A percentile compares a stretch with the other conserved stretches of the same genome.
These are phyloP conservation scores for Penicillium angulare DNA, from an alignment of 495 filamentous ascomycete species.

Conservation along the genomic window DNA sequence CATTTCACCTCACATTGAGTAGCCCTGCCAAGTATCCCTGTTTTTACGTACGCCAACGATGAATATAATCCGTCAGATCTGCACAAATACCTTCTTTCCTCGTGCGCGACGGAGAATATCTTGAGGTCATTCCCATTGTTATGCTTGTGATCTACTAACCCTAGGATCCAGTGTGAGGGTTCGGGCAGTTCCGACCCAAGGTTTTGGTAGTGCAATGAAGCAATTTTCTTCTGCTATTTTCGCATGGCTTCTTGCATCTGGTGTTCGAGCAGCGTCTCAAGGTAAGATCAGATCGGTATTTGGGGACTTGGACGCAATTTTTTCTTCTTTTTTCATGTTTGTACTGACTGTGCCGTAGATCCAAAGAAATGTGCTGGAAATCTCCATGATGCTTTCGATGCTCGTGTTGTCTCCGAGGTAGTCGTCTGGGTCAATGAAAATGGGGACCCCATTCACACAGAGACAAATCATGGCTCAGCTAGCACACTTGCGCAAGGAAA, in stretches of 20 bases:
- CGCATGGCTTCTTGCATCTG: constrained; percentile 14
- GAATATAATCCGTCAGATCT: constrained; percentile 27
- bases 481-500: constrained; percentile 4
- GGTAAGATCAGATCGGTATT: no score
- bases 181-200: constrained; percentile 1
- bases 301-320: neutral
- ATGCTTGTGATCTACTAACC: constrained; percentile 13
- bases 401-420: constrained; percentile 43
- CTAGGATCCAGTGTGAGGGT: constrained; percentile 5
- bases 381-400: constrained; percentile 6
- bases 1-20: constrained; percentile 14
- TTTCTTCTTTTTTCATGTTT: neutral
- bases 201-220: constrained; percentile 17
- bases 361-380: neutral
- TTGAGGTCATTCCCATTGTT: constrained; percentile 11
- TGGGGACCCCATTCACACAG: constrained; percentile 48
- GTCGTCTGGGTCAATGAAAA: constrained; percentile 65
- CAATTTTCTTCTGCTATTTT: constrained; percentile 13
- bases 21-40: constrained; percentile 15
- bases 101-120: constrained; percentile 10
- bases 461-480: constrained; percentile 11
- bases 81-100: constrained; percentile 10
- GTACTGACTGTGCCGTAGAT: constrained; percentile 6
- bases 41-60: constrained; percentile 10
- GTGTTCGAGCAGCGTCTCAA: constrained; percentile 9